Conservation (phyloP, 805 yeast genomes). For the Alloascoidea africana region DNA sequence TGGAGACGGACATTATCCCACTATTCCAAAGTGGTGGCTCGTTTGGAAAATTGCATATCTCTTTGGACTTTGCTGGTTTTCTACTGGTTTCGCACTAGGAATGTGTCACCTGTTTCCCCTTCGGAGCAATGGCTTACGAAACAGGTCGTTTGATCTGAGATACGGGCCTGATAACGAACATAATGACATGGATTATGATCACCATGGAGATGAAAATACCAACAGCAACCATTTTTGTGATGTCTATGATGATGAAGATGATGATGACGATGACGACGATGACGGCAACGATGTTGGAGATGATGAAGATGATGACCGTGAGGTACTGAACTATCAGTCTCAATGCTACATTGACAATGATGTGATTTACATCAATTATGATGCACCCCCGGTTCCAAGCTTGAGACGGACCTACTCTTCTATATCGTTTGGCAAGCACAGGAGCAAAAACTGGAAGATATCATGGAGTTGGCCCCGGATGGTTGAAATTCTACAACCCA, state of each 20-base stretch:
- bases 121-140: background rate
- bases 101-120: background rate
- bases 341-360: background rate
- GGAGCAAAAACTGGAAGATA: background rate
- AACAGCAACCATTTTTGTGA: no score
- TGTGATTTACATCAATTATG: background rate
- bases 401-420: background rate
- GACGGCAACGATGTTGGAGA: background rate
- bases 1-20: no score
- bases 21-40: constrained; percentile 1
- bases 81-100: background rate
- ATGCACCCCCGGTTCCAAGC: background rate
- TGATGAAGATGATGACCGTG: background rate
- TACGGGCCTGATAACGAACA: no score
- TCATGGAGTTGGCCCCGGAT: background rate
- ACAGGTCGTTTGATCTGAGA: no score
- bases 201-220: background rate
- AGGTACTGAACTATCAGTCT: background rate
- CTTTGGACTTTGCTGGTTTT: background rate
- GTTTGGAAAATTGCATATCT: background rate
- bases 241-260: background rate
- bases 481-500: no score
- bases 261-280: background rate
- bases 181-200: background rate
- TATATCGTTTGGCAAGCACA: background rate